Conservation (phyloP, 768 basidiomycete species). For the Porpolomopsis calyptriformis region DNA sequence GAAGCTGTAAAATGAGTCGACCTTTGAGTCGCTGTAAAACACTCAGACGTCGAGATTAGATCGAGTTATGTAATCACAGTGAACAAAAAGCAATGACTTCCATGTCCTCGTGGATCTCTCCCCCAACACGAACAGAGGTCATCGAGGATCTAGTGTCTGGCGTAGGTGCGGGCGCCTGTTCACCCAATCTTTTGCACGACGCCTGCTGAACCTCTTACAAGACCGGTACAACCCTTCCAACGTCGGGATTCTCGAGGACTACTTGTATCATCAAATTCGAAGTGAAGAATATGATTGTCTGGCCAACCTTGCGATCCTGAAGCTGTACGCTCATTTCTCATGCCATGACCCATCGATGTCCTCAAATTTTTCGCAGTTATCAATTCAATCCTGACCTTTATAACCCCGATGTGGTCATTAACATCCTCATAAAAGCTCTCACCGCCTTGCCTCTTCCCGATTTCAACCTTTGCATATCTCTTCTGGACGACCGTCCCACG, state of each 20-base stretch:
- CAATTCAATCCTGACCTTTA: constrained; percentile 93
- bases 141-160: constrained; percentile 89
- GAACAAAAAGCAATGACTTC: no score
- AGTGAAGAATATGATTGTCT: constrained; percentile 89
- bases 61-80: no score
- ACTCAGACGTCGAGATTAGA: no score
- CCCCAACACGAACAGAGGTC: no score
- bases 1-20: no score
- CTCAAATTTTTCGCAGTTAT: constrained; percentile 43
- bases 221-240: constrained; percentile 98
- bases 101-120: no score
- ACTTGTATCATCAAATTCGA: constrained; percentile 88
- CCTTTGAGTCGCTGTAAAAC: no score
- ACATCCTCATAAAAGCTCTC: constrained; percentile 88
- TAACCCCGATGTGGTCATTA: constrained; percentile 87
- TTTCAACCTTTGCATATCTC: constrained; percentile 87
- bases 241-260: constrained; percentile 88
- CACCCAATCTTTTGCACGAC: no score
- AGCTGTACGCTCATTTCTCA: constrained; percentile 47
- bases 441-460: constrained; percentile 81
- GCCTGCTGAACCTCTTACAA: no score
- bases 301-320: constrained; percentile 89
- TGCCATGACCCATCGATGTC: background rate
- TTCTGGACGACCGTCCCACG: constrained; percentile 67
- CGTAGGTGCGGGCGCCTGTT: constrained; percentile 48